Evolutionary conservation across 1,284 basidiomycete species (phyloP), one percentile per base, ranked within the genome.

Genomic region (Volvariella volvacea): DNA sequence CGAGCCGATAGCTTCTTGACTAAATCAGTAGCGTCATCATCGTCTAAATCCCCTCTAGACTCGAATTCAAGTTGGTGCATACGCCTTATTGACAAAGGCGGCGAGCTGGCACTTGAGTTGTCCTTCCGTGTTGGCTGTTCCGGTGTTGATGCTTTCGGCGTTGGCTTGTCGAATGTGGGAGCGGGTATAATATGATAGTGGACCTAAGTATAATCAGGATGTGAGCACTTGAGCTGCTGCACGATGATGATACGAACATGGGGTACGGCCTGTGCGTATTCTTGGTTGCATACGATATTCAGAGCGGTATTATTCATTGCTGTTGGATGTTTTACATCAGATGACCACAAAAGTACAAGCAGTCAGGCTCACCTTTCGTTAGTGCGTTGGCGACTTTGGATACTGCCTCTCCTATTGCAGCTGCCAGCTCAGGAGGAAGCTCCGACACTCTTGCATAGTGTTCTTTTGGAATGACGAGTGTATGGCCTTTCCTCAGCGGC

Each of bases 131-230:
- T 36, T 6, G 30, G n/a, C 30, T 31, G n/a, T 15, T 4, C 44
- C 37, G 43, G 32, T 17, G 34, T 37, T 19, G 31, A 46, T 32
- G 25, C 36, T 44, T 28, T 38, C 19, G 34, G 22, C 25, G 42
- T 28, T 28, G 55, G 22, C 33, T 59, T 45, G 41, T 53, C 62
- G 36, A 76, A 67, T 17, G 52, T 63, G 1, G 85, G 85, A 1
- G 86, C 85, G 0, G 86, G 86, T 32, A 89, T 82, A 47, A 89
- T 74, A 58, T 89, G 86, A 54, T 82, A 87, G 57, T 88, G 86
- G 7, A 88, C 84, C 84, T 86, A 37, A 32, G 28, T 21, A 21
- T 41, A 39, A 48, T 42, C 30, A 22, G 37, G 31, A 43, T 40
- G 25, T 20, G 22, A 25, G 10, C 21, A 12, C 39, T 21, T 8